Evolutionary conservation across 805 yeast genomes (phyloP).

Genomic region (Candida rishiriensis): DNA sequence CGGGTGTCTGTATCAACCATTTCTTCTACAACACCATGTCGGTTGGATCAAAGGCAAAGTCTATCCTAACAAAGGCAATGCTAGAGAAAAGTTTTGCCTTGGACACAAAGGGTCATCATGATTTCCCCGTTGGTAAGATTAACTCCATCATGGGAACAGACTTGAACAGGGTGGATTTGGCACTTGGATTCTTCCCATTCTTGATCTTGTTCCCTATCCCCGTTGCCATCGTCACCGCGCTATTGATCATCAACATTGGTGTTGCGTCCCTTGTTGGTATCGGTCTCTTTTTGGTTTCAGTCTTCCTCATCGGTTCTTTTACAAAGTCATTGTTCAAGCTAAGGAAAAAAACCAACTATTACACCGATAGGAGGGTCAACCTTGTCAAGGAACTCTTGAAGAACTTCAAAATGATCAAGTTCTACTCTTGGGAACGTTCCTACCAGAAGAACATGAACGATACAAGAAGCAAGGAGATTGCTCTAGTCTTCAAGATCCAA

Average conservation of each 20-base stretch:
- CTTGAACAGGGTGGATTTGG: constrained; percentile 71
- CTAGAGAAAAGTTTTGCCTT: constrained; percentile 62
- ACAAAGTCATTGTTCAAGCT: constrained; percentile 47
- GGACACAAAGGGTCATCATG: constrained; percentile 55
- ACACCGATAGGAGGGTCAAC: constrained; percentile 75
- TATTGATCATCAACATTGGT: constrained; percentile 69
- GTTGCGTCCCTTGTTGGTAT: constrained; percentile 70
- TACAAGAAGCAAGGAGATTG: constrained; percentile 61
- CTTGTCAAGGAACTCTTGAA: constrained; percentile 74
- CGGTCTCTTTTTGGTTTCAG: constrained; percentile 48
- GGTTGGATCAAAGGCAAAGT: constrained; percentile 67
- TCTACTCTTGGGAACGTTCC: constrained; percentile 87
- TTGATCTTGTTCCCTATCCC: constrained; percentile 59
- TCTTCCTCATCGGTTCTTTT: constrained; percentile 38
- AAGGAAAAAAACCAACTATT: constrained; percentile 52
- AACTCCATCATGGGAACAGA: constrained; percentile 81
- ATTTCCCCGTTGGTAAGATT: constrained; percentile 65
- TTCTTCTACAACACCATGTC: constrained; percentile 55
- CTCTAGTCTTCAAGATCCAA: constrained; percentile 54
- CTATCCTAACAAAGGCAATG: constrained; percentile 63
- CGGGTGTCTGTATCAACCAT: constrained; percentile 52
- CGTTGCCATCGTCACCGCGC: constrained; percentile 54
- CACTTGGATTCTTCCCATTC: constrained; percentile 64
- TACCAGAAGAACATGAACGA: constrained; percentile 52
- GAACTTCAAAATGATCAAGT: constrained; percentile 76